A percentile compares a stretch with the other conserved stretches of the same genome.
These are phyloP conservation scores for Apodospora peruviana DNA, from an alignment of 495 filamentous ascomycete genomes.

Conservation along the genomic window DNA sequence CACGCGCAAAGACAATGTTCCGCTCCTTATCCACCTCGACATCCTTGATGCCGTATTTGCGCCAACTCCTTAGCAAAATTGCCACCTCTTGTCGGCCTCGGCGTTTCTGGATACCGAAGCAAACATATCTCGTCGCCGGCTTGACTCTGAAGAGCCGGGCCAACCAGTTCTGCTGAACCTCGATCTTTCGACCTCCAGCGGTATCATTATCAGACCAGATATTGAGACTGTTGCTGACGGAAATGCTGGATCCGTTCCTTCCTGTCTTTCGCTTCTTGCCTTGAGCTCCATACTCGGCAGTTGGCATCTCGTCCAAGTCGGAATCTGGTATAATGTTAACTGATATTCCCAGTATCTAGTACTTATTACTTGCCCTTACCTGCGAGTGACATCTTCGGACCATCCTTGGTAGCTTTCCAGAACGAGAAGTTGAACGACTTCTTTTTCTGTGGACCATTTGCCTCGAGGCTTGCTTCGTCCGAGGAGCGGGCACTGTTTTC, in stretches of 20 bases:
- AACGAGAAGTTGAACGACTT: conserved; percentile 41
- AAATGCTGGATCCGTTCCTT: conserved; percentile 2
- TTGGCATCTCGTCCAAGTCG: conserved; percentile 8
- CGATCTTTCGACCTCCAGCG: conserved; percentile 38
- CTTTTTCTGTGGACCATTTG: conserved; percentile 32
- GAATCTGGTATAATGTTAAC: neutral
- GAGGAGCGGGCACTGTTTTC: conserved; percentile 8
- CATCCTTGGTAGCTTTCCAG: conserved; percentile 39
- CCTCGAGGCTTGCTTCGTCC: conserved; percentile 3
- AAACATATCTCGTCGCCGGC: conserved; percentile 65
- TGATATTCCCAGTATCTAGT: neutral
- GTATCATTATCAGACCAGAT: conserved; percentile 19
- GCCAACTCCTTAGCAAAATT: conserved; percentile 70
- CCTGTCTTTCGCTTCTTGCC: conserved; percentile 4
- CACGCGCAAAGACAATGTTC: conserved; percentile 67
- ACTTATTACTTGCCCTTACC: conserved; percentile 20
- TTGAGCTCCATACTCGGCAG: conserved; percentile 5
- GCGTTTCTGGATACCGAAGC: conserved; percentile 62
- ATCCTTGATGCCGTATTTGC: conserved; percentile 69
- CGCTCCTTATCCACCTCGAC: conserved; percentile 67
- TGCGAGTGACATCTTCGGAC: conserved; percentile 29
- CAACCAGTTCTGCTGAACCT: conserved; percentile 73
- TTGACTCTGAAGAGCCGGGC: conserved; percentile 84
- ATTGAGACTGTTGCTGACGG: neutral
- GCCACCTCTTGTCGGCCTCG: conserved; percentile 70